Conservation (phyloP, 2,329 filamentous ascomycete genomes). For the Trichoderma breve region DNA sequence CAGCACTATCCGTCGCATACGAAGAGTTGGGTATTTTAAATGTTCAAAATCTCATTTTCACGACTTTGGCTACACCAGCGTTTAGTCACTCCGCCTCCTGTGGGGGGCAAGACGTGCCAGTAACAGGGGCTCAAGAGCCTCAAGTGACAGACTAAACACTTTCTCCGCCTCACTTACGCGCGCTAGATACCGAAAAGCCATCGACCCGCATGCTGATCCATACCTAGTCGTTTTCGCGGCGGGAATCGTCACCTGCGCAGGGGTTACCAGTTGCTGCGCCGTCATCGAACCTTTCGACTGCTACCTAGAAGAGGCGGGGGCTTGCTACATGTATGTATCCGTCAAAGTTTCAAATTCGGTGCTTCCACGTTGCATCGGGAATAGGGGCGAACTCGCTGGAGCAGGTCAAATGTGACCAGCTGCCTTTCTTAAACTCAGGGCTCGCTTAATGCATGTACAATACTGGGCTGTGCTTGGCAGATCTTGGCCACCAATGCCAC, state of each 20-base stretch:
- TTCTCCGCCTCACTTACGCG: conserved; percentile 10
- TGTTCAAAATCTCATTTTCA: neutral
- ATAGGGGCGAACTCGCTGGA: neutral
- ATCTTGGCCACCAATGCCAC: neutral
- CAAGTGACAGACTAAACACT: conserved; percentile 4
- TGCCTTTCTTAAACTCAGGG: neutral
- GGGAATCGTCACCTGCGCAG: neutral
- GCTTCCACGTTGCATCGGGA: neutral
- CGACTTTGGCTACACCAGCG: neutral
- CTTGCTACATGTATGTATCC: neutral
- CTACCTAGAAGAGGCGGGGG: neutral
- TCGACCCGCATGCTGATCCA: conserved; percentile 5
- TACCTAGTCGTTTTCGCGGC: neutral
- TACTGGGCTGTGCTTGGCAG: neutral
- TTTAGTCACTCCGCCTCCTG: neutral
- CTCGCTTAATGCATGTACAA: neutral
- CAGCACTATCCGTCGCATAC: neutral
- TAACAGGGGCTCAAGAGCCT: neutral
- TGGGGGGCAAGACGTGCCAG: neutral
- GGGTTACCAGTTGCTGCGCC: neutral
- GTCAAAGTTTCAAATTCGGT: neutral
- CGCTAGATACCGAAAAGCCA: neutral
- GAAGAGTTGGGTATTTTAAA: neutral
- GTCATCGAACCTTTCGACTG: neutral
- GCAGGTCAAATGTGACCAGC: neutral